These are phyloP conservation scores for Pontederia paniculata DNA, from an alignment of 176 grass and related monocot genomes.

Conservation along the genomic window DNA sequence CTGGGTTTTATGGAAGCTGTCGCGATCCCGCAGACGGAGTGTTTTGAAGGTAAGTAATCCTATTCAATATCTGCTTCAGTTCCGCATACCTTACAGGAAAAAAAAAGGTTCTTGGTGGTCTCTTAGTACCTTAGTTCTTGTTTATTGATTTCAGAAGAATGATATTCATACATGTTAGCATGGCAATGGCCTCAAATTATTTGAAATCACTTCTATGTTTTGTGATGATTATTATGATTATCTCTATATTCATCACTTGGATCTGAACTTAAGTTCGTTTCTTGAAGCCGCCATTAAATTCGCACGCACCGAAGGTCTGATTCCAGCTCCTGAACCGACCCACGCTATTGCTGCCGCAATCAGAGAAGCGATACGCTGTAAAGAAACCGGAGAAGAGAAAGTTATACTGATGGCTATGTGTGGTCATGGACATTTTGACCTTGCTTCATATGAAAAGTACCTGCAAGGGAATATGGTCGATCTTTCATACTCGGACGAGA, in stretches of 20 bases:
- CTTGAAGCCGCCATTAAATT: slow-evolving; percentile 72
- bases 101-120: background rate
- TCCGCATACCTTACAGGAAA: background rate
- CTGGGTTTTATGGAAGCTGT: slow-evolving; percentile 71
- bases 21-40: slow-evolving; percentile 76
- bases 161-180: no score
- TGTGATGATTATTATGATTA: background rate
- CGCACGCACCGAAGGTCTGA: slow-evolving; percentile 83
- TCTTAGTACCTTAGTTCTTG: background rate
- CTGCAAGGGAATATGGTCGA: slow-evolving; percentile 76
- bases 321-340: slow-evolving; percentile 87
- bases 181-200: no score
- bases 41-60: slow-evolving; percentile 53
- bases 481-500: slow-evolving; percentile 36
- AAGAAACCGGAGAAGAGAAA: slow-evolving; percentile 75
- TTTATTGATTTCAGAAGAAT: no score
- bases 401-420: slow-evolving; percentile 96
- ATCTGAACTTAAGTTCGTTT: slow-evolving; percentile 1
- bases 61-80: background rate
- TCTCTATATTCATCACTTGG: background rate
- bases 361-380: slow-evolving; percentile 78
- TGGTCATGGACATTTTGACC: slow-evolving; percentile 94
- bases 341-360: slow-evolving; percentile 89
- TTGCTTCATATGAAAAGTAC: slow-evolving; percentile 66
- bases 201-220: background rate